Evolutionary conservation across 2,329 filamentous ascomycete species (phyloP), one percentile per base, ranked within the genome.

Genomic region (Aspergillus uvarum): DNA sequence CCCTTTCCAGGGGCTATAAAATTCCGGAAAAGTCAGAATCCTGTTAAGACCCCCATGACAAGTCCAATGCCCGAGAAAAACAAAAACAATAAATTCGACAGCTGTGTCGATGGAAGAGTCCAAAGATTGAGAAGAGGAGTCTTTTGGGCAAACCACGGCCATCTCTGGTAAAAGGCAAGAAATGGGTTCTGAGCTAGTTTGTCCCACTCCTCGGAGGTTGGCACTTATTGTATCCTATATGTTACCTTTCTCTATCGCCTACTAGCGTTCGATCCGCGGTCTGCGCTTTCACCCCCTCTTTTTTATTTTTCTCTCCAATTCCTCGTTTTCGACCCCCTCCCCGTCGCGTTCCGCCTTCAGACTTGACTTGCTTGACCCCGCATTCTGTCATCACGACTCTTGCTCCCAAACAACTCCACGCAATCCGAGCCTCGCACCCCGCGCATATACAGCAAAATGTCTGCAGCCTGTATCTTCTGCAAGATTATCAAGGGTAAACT

Each of bases 401-500:
- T 21, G 56, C 24, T 48, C 22, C 21, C 21, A 35, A 35, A 16
- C 12, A 35, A 12, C 32, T 35, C 47, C 38, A 54, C 21, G 21
- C 22, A 47, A 52, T 3, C 5, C 48, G 31, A 26, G 3, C 21
- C 2, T 29, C 26, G 7, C 26, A 29, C 24, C 11, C 38, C n/a
- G 10, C 19, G 21, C 14, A 42, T 42, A 47, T 54, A 26, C 56
- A 68, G 47, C 50, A 76, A 73, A 70, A 67, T 72, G 22, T 69
- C 75, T 44, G 83, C 88, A 56, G 82, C 89, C 64, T 99, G 95
- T 76, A 92, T 98, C 74, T 99, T 99, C 82, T 99, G 95, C 85
- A 96, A 92, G 78, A 98, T 99, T 75, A 89, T 99, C 82, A 96
- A 96, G 85, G 94, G 94, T 86, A 77, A 56, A 12, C n/a, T 48